Base-by-base conservation (phyloP, 257 asterid genomes). In the Jacaranda mimosifolia region DNA sequence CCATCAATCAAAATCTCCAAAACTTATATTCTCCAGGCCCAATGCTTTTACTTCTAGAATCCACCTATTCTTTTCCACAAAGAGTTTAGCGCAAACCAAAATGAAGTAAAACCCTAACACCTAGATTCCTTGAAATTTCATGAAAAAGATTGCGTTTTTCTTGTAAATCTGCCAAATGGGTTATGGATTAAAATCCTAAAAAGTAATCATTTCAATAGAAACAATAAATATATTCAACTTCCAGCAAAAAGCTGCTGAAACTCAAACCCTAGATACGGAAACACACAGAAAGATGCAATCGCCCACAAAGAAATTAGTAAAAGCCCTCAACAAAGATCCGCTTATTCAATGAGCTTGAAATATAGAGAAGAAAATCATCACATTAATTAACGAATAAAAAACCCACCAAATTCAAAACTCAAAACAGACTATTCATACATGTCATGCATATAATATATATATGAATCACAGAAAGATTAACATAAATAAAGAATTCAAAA, bases 1-100 rank as follows among this genome's bases (percentile, higher is more conserved):
- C 98, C 98, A 94, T 94, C 70, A 73, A 63, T 81, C 66, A 46
- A 59, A 77, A 63, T 57, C 74, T 66, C 70, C 77, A 68, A 68
- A 73, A 46, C 42, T 66, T 64, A 76, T 56, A 52, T 35, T 63
- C 53, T 14, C 72, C 42, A 46, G 15, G 75, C 60, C 45, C 38
- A 57, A 65, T 15, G 57, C 48, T 69, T 76, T 66, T 53, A 53
- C 46, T 65, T 17, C 70, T 19, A 19, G 32, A 79, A 74, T 52
- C 57, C 63, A 53, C 81, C 75, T 59, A 60, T 70, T 19, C 74
- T 63, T 74, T 60, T 4, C 55, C 83, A 46, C 49, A 68, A 68
- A 62, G 17, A 45, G 17, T 77, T 77, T 75, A 58, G 71, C 13
- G 18, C 48, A 63, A 63, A 78, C 68, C 52, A 56, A 75, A 72